These are phyloP conservation scores for Lecanoromycetidae sp. DNA, from an alignment of 2,329 filamentous ascomycete genomes.

Conservation along the genomic window DNA sequence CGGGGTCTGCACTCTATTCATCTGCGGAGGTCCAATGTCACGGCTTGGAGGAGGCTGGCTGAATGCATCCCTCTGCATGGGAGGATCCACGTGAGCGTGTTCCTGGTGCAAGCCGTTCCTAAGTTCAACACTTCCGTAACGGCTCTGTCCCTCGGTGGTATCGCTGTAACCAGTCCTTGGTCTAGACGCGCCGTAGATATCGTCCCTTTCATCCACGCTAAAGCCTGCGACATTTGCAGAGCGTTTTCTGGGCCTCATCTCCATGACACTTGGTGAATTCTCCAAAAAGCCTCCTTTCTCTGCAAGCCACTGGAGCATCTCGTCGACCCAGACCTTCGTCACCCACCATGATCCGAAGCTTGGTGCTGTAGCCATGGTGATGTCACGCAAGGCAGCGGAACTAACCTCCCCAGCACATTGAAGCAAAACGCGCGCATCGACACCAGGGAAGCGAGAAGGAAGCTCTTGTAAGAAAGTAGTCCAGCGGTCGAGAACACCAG, in stretches of 20 bases:
- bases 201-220: constrained; percentile 19
- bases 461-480: constrained; percentile 59
- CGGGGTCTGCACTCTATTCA: background rate
- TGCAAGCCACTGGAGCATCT: constrained; percentile 82
- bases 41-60: background rate
- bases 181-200: constrained; percentile 18
- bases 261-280: constrained; percentile 27
- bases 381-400: constrained; percentile 65
- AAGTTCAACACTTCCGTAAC: constrained; percentile 16
- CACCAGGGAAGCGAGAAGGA: constrained; percentile 60
- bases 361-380: constrained; percentile 57
- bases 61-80: background rate
- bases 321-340: constrained; percentile 88
- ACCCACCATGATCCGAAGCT: constrained; percentile 84
- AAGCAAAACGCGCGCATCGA: constrained; percentile 59
- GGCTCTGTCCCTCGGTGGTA: constrained; percentile 17
- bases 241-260: constrained; percentile 20
- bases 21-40: too few species aligned
- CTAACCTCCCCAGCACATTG: constrained; percentile 65
- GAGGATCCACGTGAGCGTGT: background rate
- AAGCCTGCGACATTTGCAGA: constrained; percentile 21
- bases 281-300: constrained; percentile 82
- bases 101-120: constrained; percentile 4
- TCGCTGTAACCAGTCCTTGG: constrained; percentile 19
- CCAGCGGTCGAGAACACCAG: constrained; percentile 68